These are phyloP conservation scores for Hypoxylon cercidicola DNA, from an alignment of 495 filamentous ascomycete genomes.

Conservation along the genomic window DNA sequence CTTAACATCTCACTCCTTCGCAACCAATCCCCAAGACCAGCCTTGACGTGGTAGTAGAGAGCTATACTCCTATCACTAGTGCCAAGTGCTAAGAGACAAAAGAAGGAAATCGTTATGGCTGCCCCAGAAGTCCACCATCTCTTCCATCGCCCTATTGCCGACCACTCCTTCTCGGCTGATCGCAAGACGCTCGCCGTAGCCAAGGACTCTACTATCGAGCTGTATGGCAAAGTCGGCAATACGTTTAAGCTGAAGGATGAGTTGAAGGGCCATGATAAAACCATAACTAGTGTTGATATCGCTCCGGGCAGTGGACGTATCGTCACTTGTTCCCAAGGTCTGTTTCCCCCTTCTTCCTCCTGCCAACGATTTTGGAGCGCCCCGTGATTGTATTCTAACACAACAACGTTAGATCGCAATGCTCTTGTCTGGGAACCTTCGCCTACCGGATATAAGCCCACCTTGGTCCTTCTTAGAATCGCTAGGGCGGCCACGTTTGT, in stretches of 20 bases:
- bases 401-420: constrained; percentile 79
- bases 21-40: constrained; percentile 20
- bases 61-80: constrained; percentile 87
- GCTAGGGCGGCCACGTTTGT: constrained; percentile 97
- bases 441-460: constrained; percentile 92
- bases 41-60: constrained; percentile 89
- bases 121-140: constrained; percentile 93
- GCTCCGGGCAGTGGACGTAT: constrained; percentile 89
- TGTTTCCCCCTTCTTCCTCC: constrained; percentile 2
- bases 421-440: constrained; percentile 98
- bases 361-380: no score
- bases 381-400: constrained; percentile 6
- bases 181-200: constrained; percentile 89
- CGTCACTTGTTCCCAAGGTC: constrained; percentile 96
- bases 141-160: constrained; percentile 94
- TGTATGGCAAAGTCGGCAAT: constrained; percentile 78
- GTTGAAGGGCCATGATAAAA: constrained; percentile 95
- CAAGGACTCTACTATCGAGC: constrained; percentile 89
- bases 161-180: constrained; percentile 97
- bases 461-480: constrained; percentile 94
- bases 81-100: constrained; percentile 2
- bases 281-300: constrained; percentile 94
- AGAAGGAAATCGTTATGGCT: constrained; percentile 66
- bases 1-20: constrained; percentile 7
- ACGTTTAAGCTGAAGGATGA: constrained; percentile 89